These are phyloP conservation scores for Pachysandra terminalis DNA, from an alignment of 164 flowering plant species.

Conservation along the genomic window DNA sequence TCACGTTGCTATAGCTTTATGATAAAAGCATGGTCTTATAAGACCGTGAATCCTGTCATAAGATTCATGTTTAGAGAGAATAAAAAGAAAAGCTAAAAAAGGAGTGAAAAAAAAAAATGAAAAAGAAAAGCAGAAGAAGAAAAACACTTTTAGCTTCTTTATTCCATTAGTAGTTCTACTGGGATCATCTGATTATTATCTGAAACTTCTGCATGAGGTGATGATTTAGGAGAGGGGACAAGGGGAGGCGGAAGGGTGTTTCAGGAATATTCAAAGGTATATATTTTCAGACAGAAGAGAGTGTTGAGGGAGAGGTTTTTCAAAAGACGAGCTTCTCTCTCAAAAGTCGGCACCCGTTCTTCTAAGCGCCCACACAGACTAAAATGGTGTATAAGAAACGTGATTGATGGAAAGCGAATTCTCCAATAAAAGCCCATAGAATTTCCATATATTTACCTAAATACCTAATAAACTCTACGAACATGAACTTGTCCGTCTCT, in stretches of 20 bases:
- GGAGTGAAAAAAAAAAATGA: too few species aligned
- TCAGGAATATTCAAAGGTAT: not conserved
- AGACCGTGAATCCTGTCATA: too few species aligned
- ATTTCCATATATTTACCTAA: not conserved
- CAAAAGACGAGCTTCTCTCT: not conserved
- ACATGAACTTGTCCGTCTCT: not conserved
- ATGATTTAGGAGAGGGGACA: not conserved
- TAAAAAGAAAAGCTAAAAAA: too few species aligned
- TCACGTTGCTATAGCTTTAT: too few species aligned
- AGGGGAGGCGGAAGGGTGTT: constrained; percentile 9
- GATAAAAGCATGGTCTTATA: too few species aligned
- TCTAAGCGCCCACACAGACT: not conserved
- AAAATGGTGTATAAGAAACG: not conserved
- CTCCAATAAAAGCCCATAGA: not conserved
- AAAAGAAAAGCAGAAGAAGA: too few species aligned
- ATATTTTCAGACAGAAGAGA: not conserved
- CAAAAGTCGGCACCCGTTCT: constrained; percentile 27
- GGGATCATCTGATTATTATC: not conserved
- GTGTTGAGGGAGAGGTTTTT: not conserved
- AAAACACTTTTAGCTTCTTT: too few species aligned
- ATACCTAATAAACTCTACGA: not conserved
- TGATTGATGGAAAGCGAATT: constrained; percentile 17
- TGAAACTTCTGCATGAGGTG: not conserved
- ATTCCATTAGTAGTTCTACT: too few species aligned
- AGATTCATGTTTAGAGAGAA: too few species aligned